phyloP scores from a whole-genome alignment of 768 basidiomycete species.

The Suillus sp. region DNA sequence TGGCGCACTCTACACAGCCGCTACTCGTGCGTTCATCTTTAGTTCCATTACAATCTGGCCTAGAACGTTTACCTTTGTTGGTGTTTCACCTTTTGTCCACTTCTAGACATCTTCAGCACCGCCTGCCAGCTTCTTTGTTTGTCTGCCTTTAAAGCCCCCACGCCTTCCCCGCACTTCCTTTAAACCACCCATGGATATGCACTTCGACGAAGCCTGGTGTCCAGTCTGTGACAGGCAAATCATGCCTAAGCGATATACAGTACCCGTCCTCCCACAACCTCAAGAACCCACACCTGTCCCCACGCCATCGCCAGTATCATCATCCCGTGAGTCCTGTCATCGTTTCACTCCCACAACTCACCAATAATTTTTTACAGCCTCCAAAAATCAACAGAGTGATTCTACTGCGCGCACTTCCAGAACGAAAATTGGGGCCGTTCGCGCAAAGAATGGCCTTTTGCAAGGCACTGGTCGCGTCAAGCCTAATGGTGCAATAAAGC shows the following conservation, averaged over 20 bases:
- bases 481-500: conserved; percentile 58
- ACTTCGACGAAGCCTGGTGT: conserved; percentile 78
- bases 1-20: neutral
- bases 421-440: conserved; percentile 39
- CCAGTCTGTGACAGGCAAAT: conserved; percentile 78
- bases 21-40: conserved; percentile 19
- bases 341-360: neutral
- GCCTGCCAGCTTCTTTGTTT: conserved; percentile 11
- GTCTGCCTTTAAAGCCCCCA: conserved; percentile 9
- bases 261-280: conserved; percentile 42
- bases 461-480: conserved; percentile 68
- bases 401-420: conserved; percentile 31
- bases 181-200: conserved; percentile 27
- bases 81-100: conserved; percentile 23
- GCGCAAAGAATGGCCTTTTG: conserved; percentile 51
- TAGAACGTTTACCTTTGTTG: conserved; percentile 13
- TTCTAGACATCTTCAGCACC: conserved; percentile 6
- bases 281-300: conserved; percentile 27
- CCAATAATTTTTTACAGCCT: conserved; percentile 17
- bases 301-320: conserved; percentile 41
- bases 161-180: conserved; percentile 18
- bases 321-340: conserved; percentile 38
- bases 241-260: conserved; percentile 69
- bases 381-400: conserved; percentile 33
- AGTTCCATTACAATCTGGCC: conserved; percentile 14